Evolutionary conservation across 306 rosid genomes (phyloP).

Genomic region (Elaeagnus macrophylla): DNA sequence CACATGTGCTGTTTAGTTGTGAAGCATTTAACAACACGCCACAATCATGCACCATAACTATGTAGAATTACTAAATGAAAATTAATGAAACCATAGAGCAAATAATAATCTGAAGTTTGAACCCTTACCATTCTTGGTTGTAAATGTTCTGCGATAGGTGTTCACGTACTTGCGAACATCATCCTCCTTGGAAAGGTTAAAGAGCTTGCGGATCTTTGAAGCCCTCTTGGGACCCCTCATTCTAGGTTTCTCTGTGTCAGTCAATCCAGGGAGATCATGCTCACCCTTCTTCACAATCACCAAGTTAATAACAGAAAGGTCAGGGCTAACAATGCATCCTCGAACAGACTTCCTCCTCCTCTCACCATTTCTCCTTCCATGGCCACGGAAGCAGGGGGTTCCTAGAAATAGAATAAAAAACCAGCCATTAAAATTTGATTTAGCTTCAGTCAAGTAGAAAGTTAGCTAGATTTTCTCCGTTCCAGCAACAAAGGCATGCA

Average conservation of each 20-base stretch:
- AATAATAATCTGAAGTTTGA: background rate
- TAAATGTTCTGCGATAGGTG: slow-evolving; percentile 50
- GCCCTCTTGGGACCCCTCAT: slow-evolving; percentile 71
- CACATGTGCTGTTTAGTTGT: too few species aligned
- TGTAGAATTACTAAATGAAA: too few species aligned
- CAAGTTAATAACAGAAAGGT: slow-evolving; percentile 53
- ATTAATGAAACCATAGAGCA: too few species aligned
- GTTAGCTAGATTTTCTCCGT: too few species aligned
- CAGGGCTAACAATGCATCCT: slow-evolving; percentile 56
- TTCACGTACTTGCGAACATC: slow-evolving; percentile 57
- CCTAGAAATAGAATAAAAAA: slow-evolving; percentile 20
- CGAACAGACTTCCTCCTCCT: slow-evolving; percentile 57
- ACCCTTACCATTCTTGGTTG: slow-evolving; percentile 29
- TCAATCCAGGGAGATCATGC: slow-evolving; percentile 53
- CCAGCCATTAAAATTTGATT: too few species aligned
- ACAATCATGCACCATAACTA: too few species aligned
- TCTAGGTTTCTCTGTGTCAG: slow-evolving; percentile 53
- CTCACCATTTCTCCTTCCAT: slow-evolving; percentile 55
- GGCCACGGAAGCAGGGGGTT: slow-evolving; percentile 59
- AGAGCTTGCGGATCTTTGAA: slow-evolving; percentile 52
- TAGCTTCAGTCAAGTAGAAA: background rate
- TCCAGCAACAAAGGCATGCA: background rate
- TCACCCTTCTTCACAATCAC: slow-evolving; percentile 60
- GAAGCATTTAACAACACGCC: too few species aligned
- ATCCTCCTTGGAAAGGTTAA: slow-evolving; percentile 53